Evolutionary conservation across 1,284 basidiomycete species (phyloP).

Genomic region (Fomitopsis betulina): DNA sequence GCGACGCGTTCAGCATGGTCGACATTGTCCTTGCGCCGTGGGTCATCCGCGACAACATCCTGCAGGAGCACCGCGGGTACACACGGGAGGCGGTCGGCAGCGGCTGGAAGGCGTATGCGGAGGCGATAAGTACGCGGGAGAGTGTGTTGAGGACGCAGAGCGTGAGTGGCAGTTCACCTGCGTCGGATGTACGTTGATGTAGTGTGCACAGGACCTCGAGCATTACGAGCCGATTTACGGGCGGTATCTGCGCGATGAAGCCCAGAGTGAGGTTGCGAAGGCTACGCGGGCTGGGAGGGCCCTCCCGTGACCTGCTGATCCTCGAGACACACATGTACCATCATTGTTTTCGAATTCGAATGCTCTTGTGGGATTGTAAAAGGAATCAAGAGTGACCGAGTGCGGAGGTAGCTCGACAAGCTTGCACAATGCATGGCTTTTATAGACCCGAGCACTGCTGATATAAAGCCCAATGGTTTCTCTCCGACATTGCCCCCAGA

Average conservation of each 20-base stretch:
- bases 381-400: too few relatives aligned
- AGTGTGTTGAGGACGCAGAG: constrained; percentile 47
- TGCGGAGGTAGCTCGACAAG: too few relatives aligned
- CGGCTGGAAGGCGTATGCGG: constrained; percentile 44
- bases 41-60: constrained; percentile 44
- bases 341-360: too few relatives aligned
- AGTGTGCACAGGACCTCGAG: constrained; percentile 35
- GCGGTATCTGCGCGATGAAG: constrained; percentile 52
- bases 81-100: constrained; percentile 38
- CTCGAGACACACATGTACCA: too few relatives aligned
- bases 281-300: constrained; percentile 45
- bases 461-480: too few relatives aligned
- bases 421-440: too few relatives aligned
- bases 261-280: constrained; percentile 57
- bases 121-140: constrained; percentile 37
- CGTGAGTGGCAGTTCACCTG: constrained; percentile 32
- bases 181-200: constrained; percentile 24
- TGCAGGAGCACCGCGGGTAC: constrained; percentile 47
- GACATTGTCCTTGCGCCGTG: constrained; percentile 60
- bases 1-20: constrained; percentile 49
- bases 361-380: too few relatives aligned
- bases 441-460: too few relatives aligned
- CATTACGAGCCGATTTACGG: constrained; percentile 48
- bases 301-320: constrained; percentile 34
- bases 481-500: too few relatives aligned